Evolutionary conservation across 1,139 yeast genomes (phyloP).

Genomic region (Yamadazyma atmosphaerica): DNA sequence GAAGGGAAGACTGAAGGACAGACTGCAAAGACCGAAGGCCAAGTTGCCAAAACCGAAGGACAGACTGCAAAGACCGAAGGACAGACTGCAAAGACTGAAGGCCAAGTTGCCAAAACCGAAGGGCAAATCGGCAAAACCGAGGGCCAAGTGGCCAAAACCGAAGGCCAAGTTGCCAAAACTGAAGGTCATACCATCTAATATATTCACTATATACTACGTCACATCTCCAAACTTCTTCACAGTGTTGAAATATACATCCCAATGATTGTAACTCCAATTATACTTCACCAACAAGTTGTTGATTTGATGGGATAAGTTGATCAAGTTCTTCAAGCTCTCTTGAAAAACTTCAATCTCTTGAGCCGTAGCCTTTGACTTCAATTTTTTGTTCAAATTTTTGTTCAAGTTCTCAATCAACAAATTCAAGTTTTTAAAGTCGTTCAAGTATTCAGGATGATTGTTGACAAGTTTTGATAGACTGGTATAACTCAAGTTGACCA

Average conservation of each 20-base stretch:
- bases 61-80: conserved; percentile 8
- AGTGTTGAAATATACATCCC: conserved; percentile 17
- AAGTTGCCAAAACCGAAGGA: conserved; percentile 17
- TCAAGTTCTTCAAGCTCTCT: conserved; percentile 31
- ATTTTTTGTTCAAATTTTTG: conserved; percentile 33
- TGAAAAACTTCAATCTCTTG: conserved; percentile 42
- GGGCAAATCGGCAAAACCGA: conserved; percentile 15
- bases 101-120: conserved; percentile 14
- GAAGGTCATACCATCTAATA: conserved; percentile 14
- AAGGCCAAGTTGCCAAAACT: conserved; percentile 12
- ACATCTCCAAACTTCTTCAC: conserved; percentile 8
- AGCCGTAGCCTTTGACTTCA: conserved; percentile 42
- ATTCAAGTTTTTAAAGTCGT: conserved; percentile 19
- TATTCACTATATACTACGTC: conserved; percentile 9
- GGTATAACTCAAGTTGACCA: conserved; percentile 37
- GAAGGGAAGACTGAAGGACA: conserved; percentile 21
- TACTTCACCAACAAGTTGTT: conserved; percentile 16
- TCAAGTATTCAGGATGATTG: conserved; percentile 21
- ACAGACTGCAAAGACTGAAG: conserved; percentile 14
- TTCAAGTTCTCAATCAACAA: conserved; percentile 24
- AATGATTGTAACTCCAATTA: conserved; percentile 16
- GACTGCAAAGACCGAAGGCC: conserved; percentile 10
- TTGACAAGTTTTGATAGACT: conserved; percentile 30
- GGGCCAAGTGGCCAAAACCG: conserved; percentile 14
- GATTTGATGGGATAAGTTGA: conserved; percentile 24